Evolutionary conservation across 805 yeast species (phyloP), one percentile per base, ranked within the genome.

Genomic region (Hanseniaspora pseudoguilliermondii): DNA sequence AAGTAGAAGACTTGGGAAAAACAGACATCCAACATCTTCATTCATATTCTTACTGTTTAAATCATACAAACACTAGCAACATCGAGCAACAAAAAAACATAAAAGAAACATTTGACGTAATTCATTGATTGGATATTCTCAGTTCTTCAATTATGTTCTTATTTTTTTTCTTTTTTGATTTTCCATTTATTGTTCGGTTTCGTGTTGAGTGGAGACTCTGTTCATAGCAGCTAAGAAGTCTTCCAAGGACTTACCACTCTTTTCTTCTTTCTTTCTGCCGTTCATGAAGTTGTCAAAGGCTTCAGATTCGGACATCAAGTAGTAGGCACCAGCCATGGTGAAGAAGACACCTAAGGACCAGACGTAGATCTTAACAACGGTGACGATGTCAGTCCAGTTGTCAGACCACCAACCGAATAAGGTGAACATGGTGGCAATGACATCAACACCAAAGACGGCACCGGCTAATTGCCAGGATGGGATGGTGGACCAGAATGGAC

Each of bases 291-390:
- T 80, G 76, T 85, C 95, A 69, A 85, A 85, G 60, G 81, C 78
- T 68, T 80, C 82, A 59, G 91, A 84, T 66, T 75, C 81, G 61
- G 91, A 80, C 95, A 89, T 86, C 72, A 86, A 71, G 84, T 85
- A 90, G 86, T 89, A 89, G 69, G 91, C 86, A 80, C 96, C 96
- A 73, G 95, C 95, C 78, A 88, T 74, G 74, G 83, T 81, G 80
- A 95, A 89, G 91, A 89, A 89, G 75, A 86, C 84, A 81, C 96
- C 96, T 78, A 89, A 84, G 60, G 96, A 88, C 87, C 86, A 88
- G 71, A 89, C 75, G 93, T 93, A 89, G 74, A 85, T 81, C 80
- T 96, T 84, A 72, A 84, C 90, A 71, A 89, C 95, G 57, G 96
- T 83, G 65, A 89, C 96, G 65, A 89, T 84, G 75, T 91, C 95